Base-by-base conservation (phyloP, 805 yeast species). In the Suhomyces prunicola region DNA sequence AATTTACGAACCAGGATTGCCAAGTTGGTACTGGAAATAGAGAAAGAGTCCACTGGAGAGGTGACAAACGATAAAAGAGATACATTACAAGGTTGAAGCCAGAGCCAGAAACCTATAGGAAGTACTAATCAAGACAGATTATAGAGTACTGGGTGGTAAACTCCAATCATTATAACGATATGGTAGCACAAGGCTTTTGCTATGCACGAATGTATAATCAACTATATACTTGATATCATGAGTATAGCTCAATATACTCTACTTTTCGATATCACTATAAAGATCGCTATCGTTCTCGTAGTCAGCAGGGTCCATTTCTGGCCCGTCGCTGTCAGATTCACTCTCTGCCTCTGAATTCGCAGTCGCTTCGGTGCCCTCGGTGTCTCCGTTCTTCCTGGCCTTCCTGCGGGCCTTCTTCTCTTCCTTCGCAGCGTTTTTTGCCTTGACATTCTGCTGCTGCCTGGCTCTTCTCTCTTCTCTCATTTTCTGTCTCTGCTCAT, bases 361-460 rank as follows among this genome's bases (percentile, higher is more conserved):
- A 40, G 54, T 59, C 24, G 54, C 62, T 17, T 60, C 61, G 2
- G 57, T 69, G 23, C 56, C 67, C 6, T 62, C 69, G 23, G 55
- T 63, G 3, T 59, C 69, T 12, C 51, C 58, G 22, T 50, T 54
- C 68, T 80, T 65, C 75, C 85, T 72, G 60, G 79, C 82, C 72
- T 79, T 72, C 70, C 83, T 79, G 62, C 96, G 83, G 52, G 84
- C 83, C 61, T 85, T 85, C 74, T 87, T 88, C 8, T 84, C 88
- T 42, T 82, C 85, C 65, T 87, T 87, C 63, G 79, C 86, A 48
- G 85, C 90, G 57, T 83, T 82, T 79, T 88, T 92, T 51, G 81
- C 83, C 22, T 84, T 80, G 50, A 92, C 87, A 64, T 91, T 89
- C 45, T 80, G 92, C 59, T 83, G 84, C 71, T 92, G 97, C 63